A percentile compares a stretch with the other conserved stretches of the same genome.
Conservation (phyloP, 2,329 filamentous ascomycete species). For the Aspergillus pseudonomiae region DNA sequence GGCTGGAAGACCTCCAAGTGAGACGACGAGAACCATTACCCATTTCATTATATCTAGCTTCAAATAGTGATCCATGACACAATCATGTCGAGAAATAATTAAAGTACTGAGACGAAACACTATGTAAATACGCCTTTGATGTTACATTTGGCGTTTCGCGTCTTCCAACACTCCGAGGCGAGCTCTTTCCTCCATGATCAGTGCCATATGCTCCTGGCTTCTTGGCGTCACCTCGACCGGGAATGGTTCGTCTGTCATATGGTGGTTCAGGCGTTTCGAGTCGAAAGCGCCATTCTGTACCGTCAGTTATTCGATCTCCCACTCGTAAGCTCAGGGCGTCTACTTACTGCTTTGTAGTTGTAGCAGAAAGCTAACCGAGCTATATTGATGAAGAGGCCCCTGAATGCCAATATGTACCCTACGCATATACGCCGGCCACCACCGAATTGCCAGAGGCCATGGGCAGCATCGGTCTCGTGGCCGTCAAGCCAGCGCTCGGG, state of each 20-base stretch:
- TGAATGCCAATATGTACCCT: constrained; percentile 35
- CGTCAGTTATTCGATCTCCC: background rate
- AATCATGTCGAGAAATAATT: too few relatives aligned
- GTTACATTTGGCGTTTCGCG: too few relatives aligned
- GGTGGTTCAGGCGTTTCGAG: constrained; percentile 23
- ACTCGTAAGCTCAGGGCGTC: background rate
- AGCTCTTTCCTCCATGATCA: constrained; percentile 8
- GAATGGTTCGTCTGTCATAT: constrained; percentile 31
- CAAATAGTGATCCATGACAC: too few relatives aligned
- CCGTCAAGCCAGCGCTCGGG: constrained; percentile 45
- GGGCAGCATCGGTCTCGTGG: constrained; percentile 28
- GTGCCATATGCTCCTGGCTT: constrained; percentile 5
- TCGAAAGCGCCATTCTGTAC: constrained; percentile 9
- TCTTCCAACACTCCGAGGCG: background rate
- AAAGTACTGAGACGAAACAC: too few relatives aligned
- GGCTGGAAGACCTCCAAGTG: too few relatives aligned
- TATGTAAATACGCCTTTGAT: too few relatives aligned
- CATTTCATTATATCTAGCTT: too few relatives aligned
- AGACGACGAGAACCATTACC: too few relatives aligned
- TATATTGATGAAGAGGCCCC: constrained; percentile 35
- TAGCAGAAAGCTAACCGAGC: constrained; percentile 35
- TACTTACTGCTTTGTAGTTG: constrained; percentile 22
- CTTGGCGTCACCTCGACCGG: constrained; percentile 25
- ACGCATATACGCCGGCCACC: constrained; percentile 40
- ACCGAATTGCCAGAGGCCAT: constrained; percentile 41